phyloP scores from a whole-genome alignment of 768 basidiomycete genomes.

The Phylloporus arenicola region DNA sequence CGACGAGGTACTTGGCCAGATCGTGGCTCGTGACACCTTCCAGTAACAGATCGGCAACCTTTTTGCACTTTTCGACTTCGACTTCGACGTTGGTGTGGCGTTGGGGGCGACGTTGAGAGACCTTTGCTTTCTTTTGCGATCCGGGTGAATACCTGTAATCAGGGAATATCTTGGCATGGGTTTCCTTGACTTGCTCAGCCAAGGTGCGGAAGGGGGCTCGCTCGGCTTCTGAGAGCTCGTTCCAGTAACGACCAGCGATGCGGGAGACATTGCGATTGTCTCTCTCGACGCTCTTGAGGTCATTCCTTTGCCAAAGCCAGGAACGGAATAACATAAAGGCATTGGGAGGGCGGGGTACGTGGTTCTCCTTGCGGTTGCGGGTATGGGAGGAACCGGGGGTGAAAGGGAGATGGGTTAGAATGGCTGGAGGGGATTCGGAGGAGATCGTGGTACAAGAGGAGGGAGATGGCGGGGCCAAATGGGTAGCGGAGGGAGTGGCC shows the following conservation, averaged over 20 bases:
- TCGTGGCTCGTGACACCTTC: conserved; percentile 31
- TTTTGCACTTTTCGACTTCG: conserved; percentile 37
- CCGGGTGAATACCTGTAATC: conserved; percentile 60
- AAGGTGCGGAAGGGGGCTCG: conserved; percentile 41
- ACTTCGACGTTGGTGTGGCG: conserved; percentile 31
- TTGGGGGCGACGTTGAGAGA: conserved; percentile 31
- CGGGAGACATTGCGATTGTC: conserved; percentile 72
- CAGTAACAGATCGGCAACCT: conserved; percentile 33
- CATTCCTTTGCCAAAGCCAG: conserved; percentile 50
- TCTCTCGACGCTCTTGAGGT: conserved; percentile 49
- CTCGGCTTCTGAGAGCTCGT: conserved; percentile 42
- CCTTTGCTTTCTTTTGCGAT: conserved; percentile 25
- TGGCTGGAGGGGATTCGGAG: conserved; percentile 13
- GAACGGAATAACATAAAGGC: conserved; percentile 84
- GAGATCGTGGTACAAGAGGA: conserved; percentile 13
- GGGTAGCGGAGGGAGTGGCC: conserved; percentile 1
- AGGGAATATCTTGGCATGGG: conserved; percentile 50
- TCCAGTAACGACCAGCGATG: conserved; percentile 68
- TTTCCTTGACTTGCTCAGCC: conserved; percentile 43
- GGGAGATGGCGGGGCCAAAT: conserved; percentile 15
- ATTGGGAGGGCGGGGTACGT: conserved; percentile 76
- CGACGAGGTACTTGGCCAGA: conserved; percentile 18
- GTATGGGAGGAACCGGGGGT: conserved; percentile 36
- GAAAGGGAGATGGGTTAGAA: conserved; percentile 25
- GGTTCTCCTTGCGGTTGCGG: conserved; percentile 39